Evolutionary conservation across 2,329 filamentous ascomycete genomes (phyloP).

Genomic region (Sodiomyces alkalinus): DNA sequence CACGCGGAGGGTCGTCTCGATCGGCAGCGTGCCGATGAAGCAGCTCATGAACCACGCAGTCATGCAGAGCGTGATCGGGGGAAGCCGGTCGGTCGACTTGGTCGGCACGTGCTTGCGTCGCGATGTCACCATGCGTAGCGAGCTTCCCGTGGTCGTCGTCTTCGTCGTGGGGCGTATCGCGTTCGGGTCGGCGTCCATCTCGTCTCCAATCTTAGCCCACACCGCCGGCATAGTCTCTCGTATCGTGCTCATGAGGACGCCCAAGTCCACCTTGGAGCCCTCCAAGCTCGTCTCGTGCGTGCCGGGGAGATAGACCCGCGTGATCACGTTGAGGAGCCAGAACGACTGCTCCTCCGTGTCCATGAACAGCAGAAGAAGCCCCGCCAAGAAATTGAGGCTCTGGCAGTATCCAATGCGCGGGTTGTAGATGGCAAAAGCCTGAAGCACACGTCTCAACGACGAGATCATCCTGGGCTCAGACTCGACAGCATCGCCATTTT

Average conservation of each 20-base stretch:
- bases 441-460: conserved; percentile 69
- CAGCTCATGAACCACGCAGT: conserved; percentile 98
- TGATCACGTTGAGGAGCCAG: conserved; percentile 86
- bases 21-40: conserved; percentile 82
- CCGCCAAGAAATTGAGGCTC: conserved; percentile 87
- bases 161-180: conserved; percentile 18
- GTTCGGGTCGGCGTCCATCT: conserved; percentile 41
- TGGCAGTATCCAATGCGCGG: conserved; percentile 91
- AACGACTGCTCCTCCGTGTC: conserved; percentile 81
- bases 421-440: conserved; percentile 83
- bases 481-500: conserved; percentile 10
- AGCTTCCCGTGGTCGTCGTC: no score
- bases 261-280: conserved; percentile 84
- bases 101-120: conserved; percentile 22
- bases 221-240: conserved; percentile 69
- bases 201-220: conserved; percentile 76
- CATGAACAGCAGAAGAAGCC: conserved; percentile 77
- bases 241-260: conserved; percentile 78
- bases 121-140: conserved; percentile 20
- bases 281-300: conserved; percentile 86
- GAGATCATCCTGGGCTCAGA: conserved; percentile 65
- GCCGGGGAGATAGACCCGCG: conserved; percentile 71
- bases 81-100: conserved; percentile 43
- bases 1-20: conserved; percentile 79
- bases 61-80: conserved; percentile 82